Base-by-base conservation (phyloP, 352 stramenopile species). In the Globisporangium acanthophoron region DNA sequence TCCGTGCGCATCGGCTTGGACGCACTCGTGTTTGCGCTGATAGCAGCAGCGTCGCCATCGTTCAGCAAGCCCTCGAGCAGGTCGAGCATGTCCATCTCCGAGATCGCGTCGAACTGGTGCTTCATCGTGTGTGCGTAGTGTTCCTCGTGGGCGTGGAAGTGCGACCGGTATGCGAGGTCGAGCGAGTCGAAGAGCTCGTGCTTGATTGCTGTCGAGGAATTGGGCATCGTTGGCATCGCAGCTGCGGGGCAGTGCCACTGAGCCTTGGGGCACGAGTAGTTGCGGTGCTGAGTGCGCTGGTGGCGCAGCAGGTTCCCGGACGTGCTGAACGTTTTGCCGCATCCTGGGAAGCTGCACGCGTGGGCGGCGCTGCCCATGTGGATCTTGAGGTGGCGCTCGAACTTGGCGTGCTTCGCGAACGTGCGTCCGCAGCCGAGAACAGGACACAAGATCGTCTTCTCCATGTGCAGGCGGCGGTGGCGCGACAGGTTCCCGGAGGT, bases 401-500 rank as follows among this genome's bases (percentile, higher is more conserved):
- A 31, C 44, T 49, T 49, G n/a, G n/a, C 44, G 5, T 5, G n/a
- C 44, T 49, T 49, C 5, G 44, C n/a, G 44, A 49, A 49, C 44
- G n/a, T 41, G 49, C 49, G 49, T 15, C 11, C 16, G 27, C 33
- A 41, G 49, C 18, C 29, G 68, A 65, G n/a, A 11, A 49, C 44
- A 3, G 44, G 44, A 6, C 44, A 49, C 8, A 31, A 5, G 11
- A 49, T 13, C 44, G n/a, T 49, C n/a, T 31, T 49, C n/a, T 31
- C n/a, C 54, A 71, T 59, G 59, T 86, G 76, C 15, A 86, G 70
- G 9, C 74, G 73, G 18, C 70, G 69, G 57, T 86, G 76, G 33
- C 76, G 76, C 40, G 76, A 71, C 41, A 86, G 64, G 64, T 86
- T 86, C 59, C 76, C 76, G 3, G 76, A 79, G n/a, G 76, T 86